Conservation (phyloP, 2,329 filamentous ascomycete species). For the Camptophora hylomeconis region DNA sequence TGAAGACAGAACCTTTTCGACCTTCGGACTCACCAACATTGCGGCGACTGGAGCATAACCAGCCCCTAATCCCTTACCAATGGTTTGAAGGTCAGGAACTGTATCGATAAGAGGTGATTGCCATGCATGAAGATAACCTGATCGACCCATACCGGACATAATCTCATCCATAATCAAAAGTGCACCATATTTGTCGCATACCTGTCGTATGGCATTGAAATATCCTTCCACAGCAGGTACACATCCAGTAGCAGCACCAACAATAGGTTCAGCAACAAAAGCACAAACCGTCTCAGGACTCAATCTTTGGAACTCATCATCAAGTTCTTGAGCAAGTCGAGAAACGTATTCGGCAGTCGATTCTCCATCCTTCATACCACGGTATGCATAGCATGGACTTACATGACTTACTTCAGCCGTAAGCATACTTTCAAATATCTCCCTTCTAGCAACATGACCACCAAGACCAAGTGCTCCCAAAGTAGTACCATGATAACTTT, state of each 20-base stretch:
- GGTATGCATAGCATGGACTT: conserved; percentile 25
- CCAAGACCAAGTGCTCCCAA: conserved; percentile 34
- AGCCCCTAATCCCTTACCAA: conserved; percentile 47
- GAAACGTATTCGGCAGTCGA: conserved; percentile 28
- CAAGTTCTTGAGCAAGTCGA: conserved; percentile 32
- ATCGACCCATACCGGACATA: conserved; percentile 46
- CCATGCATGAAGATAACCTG: conserved; percentile 46
- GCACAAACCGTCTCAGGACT: conserved; percentile 36
- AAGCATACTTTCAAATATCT: conserved; percentile 21
- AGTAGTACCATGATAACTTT: conserved; percentile 40
- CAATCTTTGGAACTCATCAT: conserved; percentile 33
- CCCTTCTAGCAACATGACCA: conserved; percentile 21
- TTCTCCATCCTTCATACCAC: conserved; percentile 22
- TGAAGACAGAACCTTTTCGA: conserved; percentile 39
- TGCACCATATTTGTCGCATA: conserved; percentile 52
- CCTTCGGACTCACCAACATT: conserved; percentile 36
- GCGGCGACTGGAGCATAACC: conserved; percentile 44
- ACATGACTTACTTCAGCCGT: conserved; percentile 13
- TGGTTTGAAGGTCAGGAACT: conserved; percentile 45
- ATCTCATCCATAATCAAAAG: conserved; percentile 60
- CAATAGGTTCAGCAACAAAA: conserved; percentile 39
- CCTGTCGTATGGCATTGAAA: conserved; percentile 36
- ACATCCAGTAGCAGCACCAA: conserved; percentile 38
- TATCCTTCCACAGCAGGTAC: conserved; percentile 41
- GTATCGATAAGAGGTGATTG: conserved; percentile 32